Evolutionary conservation across 2,329 filamentous ascomycete genomes (phyloP), one percentile per base, ranked within the genome.

Genomic region (Aspergillus sp.): DNA sequence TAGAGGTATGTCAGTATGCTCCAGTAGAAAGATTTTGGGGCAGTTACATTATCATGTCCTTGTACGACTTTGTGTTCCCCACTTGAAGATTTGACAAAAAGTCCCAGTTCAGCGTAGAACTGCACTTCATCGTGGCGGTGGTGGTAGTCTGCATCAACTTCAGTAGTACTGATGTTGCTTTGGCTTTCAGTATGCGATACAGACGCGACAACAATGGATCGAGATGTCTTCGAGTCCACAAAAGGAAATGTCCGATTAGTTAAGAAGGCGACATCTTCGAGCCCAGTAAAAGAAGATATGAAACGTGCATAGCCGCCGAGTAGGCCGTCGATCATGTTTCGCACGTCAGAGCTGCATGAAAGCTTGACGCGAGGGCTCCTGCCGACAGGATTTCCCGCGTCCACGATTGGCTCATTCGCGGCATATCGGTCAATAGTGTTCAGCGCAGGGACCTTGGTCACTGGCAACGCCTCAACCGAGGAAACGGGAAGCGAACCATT

Each of bases 371-470:
- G 52, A 17, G 63, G 53, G 48, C 62, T 65, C 22, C 48, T 54
- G n/a, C 51, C 62, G 34, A 62, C 49, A 7, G 46, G 9, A 52
- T 48, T 43, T 2, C 41, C 57, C 25, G 41, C 59, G 9, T 45
- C 57, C 25, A 49, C 59, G 9, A 50, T 31, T 47, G 55, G 15
- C 11, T 45, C 57, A n/a, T 66, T 59, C 15, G 66, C 60, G 15
- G 56, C 65, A 63, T 72, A 71, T 23, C 59, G 66, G 57, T 73
- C 69, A 56, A 68, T 57, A 3, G 69, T 70, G 50, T 73, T 67
- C 54, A 73, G 57, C 9, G 68, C 64, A 38, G 71, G 71, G 38
- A 73, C 58, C 54, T 69, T 73, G 25, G 71, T 72, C 17, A 69
- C 56, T 1, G 70, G 70, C 17, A 67, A 38, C 45, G 59, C 30